Percentiles rank a stretch among this genome's conserved stretches.
These are phyloP conservation scores for Pilaira anomala DNA, from an alignment of 192 early-diverging fungal genomes.

Conservation along the genomic window DNA sequence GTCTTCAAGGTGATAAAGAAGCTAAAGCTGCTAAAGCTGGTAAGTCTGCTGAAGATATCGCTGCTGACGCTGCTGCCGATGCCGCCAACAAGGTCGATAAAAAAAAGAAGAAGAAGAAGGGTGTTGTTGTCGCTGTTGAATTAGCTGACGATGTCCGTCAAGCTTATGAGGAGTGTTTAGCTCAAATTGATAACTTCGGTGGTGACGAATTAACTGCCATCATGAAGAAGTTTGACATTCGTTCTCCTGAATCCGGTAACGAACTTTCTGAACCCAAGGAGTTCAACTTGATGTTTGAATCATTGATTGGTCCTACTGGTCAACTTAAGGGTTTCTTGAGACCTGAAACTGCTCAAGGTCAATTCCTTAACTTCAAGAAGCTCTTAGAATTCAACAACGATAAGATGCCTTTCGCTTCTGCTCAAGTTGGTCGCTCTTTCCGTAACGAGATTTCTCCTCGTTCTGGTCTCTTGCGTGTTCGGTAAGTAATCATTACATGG, in stretches of 20 bases:
- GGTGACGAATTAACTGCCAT: constrained; percentile 83
- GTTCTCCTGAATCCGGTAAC: constrained; percentile 90
- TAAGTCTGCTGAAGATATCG: constrained; percentile 21
- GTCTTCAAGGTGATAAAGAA: constrained; percentile 81
- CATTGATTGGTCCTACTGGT: constrained; percentile 96
- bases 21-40: constrained; percentile 56
- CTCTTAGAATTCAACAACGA: constrained; percentile 98
- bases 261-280: constrained; percentile 82
- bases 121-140: constrained; percentile 56
- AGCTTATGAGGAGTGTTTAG: constrained; percentile 85
- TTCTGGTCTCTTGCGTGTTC: constrained; percentile 90
- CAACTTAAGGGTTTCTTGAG: constrained; percentile 91
- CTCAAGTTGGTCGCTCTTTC: constrained; percentile 96
- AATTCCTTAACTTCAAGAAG: constrained; percentile 97
- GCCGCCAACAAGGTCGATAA: constrained; percentile 48
- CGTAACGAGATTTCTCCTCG: constrained; percentile 98
- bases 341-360: constrained; percentile 99
- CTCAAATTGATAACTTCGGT: constrained; percentile 93
- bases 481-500: constrained; percentile 45
- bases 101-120: constrained; percentile 74
- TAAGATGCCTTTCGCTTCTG: constrained; percentile 99
- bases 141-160: constrained; percentile 58
- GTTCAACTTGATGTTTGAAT: constrained; percentile 99
- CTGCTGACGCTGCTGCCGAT: constrained; percentile 14
- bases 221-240: constrained; percentile 80